These are phyloP conservation scores for Cucumis melo DNA, from an alignment of 306 rosid species.

Conservation along the genomic window DNA sequence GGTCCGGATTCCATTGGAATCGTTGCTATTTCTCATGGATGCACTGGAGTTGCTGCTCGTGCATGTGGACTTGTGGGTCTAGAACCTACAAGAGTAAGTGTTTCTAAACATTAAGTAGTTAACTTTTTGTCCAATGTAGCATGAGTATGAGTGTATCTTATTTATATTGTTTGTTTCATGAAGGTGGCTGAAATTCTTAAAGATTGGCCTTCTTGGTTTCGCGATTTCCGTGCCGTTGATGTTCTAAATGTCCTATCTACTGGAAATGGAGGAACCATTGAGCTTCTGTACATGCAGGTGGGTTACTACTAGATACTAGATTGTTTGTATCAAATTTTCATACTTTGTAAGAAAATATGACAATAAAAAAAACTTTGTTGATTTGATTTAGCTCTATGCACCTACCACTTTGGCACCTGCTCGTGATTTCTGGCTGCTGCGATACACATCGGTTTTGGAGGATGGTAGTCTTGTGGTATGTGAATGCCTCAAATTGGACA, in stretches of 20 bases:
- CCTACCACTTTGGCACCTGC: conserved; percentile 98
- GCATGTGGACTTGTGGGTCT: conserved; percentile 98
- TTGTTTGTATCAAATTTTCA: background rate
- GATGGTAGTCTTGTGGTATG: conserved; percentile 98
- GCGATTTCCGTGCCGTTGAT: conserved; percentile 84
- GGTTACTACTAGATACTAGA: background rate
- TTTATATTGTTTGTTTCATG: background rate
- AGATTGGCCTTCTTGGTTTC: conserved; percentile 87
- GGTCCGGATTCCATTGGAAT: conserved; percentile 99
- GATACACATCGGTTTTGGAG: conserved; percentile 88
- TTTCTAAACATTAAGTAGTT: background rate
- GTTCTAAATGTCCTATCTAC: conserved; percentile 71
- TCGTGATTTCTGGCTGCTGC: conserved; percentile 98
- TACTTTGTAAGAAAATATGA: conserved; percentile 1
- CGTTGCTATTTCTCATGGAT: conserved; percentile 98
- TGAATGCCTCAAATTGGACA: background rate
- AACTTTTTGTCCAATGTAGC: background rate
- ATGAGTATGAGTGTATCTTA: background rate
- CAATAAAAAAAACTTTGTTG: background rate
- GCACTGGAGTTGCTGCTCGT: conserved; percentile 99
- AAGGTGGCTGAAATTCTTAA: conserved; percentile 96
- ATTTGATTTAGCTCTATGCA: conserved; percentile 60
- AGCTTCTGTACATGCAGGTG: conserved; percentile 97
- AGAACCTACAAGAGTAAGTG: conserved; percentile 87
- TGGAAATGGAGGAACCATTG: conserved; percentile 87